These are phyloP conservation scores for Cucurbita argyrosperma DNA, from an alignment of 306 rosid genomes.

Conservation along the genomic window DNA sequence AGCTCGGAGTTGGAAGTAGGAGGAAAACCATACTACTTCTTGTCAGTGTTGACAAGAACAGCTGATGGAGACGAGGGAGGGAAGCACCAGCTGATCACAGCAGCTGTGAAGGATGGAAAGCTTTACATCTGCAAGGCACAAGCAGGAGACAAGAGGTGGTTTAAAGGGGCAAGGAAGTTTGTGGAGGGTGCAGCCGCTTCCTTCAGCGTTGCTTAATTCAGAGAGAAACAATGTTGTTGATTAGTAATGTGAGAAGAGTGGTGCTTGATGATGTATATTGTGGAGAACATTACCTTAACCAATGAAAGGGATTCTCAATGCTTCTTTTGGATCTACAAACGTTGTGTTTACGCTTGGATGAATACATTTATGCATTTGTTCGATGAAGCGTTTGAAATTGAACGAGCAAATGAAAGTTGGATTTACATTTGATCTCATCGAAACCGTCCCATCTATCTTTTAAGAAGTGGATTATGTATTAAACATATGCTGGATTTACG, in stretches of 20 bases:
- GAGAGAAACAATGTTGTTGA: background rate
- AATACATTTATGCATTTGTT: too few species aligned
- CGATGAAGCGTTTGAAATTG: too few species aligned
- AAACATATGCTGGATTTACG: too few species aligned
- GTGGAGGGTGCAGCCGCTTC: constrained; percentile 65
- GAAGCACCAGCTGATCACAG: constrained; percentile 75
- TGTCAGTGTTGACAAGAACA: constrained; percentile 85
- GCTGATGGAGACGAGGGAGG: constrained; percentile 99
- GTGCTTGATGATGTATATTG: constrained; percentile 7
- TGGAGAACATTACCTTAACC: constrained; percentile 3
- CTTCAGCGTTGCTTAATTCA: constrained; percentile 71
- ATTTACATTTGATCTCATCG: too few species aligned
- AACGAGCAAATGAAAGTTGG: too few species aligned
- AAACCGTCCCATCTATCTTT: too few species aligned
- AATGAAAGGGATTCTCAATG: constrained; percentile 3
- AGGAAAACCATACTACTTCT: constrained; percentile 49
- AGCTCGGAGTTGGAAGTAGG: constrained; percentile 11
- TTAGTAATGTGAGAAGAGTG: background rate
- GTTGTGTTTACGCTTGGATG: background rate
- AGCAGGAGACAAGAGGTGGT: constrained; percentile 99
- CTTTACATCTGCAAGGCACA: constrained; percentile 90
- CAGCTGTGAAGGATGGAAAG: constrained; percentile 73
- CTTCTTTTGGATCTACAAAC: background rate
- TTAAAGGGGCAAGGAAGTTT: constrained; percentile 81
- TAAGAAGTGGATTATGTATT: too few species aligned